Evolutionary conservation across 192 early-diverging fungal species (phyloP), one percentile per base, ranked within the genome.

Genomic region (Backusella mclennaniae): DNA sequence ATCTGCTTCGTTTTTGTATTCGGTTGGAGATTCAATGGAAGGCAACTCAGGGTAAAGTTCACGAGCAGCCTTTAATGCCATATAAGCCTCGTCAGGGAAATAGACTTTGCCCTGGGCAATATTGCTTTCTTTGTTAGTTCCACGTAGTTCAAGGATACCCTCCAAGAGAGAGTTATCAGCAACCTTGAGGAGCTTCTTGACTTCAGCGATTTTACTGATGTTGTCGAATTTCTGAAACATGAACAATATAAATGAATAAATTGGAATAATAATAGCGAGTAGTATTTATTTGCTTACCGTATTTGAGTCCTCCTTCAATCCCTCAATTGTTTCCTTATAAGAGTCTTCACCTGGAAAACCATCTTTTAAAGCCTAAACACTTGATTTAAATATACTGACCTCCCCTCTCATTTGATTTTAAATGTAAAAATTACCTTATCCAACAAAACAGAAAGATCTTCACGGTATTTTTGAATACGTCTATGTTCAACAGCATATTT

Each of bases 61-160:
- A 44, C 82, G 78, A 6, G 82, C 82, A 41, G 77, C 76, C 71
- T 77, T 79, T 23, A 83, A 29, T 33, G 78, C 70, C 4, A 73
- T 26, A 68, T 66, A 83, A 4, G 82, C 82, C 12, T n/a, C 42
- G 19, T 83, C 75, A n/a, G 82, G 82, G 56, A 83, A 83, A 39
- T 77, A 79, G 4, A 83, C 69, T 33, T 70, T 59, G 35, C 80
- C 80, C 39, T 66, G 53, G n/a, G 29, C 35, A 17, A 72, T 44
- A 11, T 26, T 35, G 6, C 35, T 41, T 66, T 79, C 69, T 2
- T 75, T 73, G 39, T 41, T 67, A 23, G 38, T 26, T 46, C 12
- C 5, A 69, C 78, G 75, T 21, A 80, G 19, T 31, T 79, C 77
- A 63, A 83, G 35, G 41, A 83, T 83, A n/a, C 72, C 82, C 38